Evolutionary conservation across 2,329 filamentous ascomycete genomes (phyloP).

Genomic region (Aspergillus sp.): DNA sequence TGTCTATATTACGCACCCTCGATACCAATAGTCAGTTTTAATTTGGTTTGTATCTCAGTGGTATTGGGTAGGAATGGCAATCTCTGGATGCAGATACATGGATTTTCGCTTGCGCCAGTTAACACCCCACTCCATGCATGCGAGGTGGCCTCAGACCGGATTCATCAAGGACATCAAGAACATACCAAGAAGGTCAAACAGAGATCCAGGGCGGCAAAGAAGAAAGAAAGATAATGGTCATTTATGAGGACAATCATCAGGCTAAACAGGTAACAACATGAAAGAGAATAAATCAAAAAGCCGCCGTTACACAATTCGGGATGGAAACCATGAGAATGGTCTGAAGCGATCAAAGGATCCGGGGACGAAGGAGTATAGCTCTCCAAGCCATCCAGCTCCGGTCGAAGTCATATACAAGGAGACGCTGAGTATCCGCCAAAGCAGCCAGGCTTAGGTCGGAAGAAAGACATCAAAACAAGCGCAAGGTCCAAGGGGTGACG

Average conservation of each 20-base stretch:
- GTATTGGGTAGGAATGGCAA: constrained; percentile 1
- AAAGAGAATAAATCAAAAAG: constrained; percentile 21
- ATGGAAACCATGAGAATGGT: constrained; percentile 5
- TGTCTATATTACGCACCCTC: neutral
- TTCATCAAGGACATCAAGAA: constrained; percentile 30
- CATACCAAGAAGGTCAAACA: constrained; percentile 11
- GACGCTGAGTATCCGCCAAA: constrained; percentile 24
- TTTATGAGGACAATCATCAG: constrained; percentile 14
- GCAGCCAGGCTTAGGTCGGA: constrained; percentile 34
- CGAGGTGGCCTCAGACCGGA: constrained; percentile 26
- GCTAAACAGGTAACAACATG: constrained; percentile 18
- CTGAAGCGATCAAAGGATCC: constrained; percentile 6
- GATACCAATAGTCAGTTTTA: neutral
- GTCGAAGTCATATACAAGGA: constrained; percentile 20
- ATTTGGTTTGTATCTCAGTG: neutral
- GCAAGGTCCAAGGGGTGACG: constrained; percentile 10
- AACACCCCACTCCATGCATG: constrained; percentile 42
- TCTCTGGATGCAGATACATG: constrained; percentile 19
- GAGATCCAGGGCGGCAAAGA: constrained; percentile 6
- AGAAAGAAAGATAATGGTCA: constrained; percentile 14
- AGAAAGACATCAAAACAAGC: constrained; percentile 11
- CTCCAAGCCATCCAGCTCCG: constrained; percentile 7
- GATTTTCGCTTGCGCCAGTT: constrained; percentile 30
- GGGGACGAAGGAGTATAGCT: constrained; percentile 6
- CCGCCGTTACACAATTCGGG: constrained; percentile 18